Evolutionary conservation across 306 rosid genomes (phyloP), one percentile per base, ranked within the genome.

Genomic region (Pyrus bretschneideri): DNA sequence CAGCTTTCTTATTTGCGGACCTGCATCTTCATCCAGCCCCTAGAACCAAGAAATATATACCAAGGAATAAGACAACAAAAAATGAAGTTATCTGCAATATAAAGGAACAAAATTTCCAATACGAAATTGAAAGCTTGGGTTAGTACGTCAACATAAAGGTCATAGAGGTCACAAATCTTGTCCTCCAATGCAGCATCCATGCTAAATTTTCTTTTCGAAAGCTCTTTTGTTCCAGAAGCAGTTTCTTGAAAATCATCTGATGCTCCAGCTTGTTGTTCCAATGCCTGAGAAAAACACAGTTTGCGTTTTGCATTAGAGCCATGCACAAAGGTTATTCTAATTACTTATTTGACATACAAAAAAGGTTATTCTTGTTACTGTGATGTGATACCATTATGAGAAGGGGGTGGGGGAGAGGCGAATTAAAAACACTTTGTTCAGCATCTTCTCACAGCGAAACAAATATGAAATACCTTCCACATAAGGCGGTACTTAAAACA

Each of bases 101-200:
- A 11, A 60, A 46, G 35, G 19, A 81, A 78, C 69, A 70, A 77
- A 65, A 18, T n/a, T 61, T 79, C 49, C 61, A 57, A 69, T 21
- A 76, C 40, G 74, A 77, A 73, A 66, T 76, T 59, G 81, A 77
- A 76, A 81, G 74, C 46, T 67, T 70, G 79, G 70, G 73, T 80
- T 66, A 70, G 64, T 90, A 96, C 99, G 85, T 96, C 99, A 81
- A 88, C 97, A 85, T 87, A 96, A 84, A 92, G 92, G 84, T 96
- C 98, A 75, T 96, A 96, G 75, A 96, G 98, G 80, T 96, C 99
- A 92, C 99, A 96, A 83, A 96, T 92, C 87, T 87, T 96, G 79
- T 96, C 99, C 88, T 96, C 98, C 89, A 96, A 52, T 52, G 87
- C 81, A 77, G 91, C 80, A 69, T 91, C 98, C 97, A 96, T 90